These are phyloP conservation scores for Penicilliopsis zonata DNA, from an alignment of 495 filamentous ascomycete species.

Conservation along the genomic window DNA sequence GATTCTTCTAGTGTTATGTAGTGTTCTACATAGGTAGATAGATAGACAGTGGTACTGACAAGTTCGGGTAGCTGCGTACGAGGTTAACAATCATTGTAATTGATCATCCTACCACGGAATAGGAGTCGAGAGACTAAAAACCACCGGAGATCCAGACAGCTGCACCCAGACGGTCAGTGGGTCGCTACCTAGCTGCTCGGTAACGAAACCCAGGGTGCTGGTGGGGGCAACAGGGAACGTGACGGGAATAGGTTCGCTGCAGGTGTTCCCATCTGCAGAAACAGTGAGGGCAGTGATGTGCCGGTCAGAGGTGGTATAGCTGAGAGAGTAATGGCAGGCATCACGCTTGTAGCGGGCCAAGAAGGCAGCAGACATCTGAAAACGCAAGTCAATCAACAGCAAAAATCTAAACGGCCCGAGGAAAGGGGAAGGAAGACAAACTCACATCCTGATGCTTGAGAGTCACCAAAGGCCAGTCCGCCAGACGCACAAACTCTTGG, in stretches of 20 bases:
- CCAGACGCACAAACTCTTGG: slow-evolving; percentile 44
- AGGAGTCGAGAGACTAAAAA: slow-evolving; percentile 35
- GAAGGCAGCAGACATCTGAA: slow-evolving; percentile 37
- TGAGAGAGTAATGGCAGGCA: slow-evolving; percentile 37
- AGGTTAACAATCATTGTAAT: too few relatives aligned
- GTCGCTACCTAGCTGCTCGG: slow-evolving; percentile 46
- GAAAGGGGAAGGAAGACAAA: not conserved
- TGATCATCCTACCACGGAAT: slow-evolving; percentile 30
- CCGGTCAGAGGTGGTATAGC: slow-evolving; percentile 27
- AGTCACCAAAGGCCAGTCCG: slow-evolving; percentile 45
- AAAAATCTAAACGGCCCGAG: not conserved
- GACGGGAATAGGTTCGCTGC: slow-evolving; percentile 40
- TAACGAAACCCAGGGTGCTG: slow-evolving; percentile 28
- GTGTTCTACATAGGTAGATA: too few relatives aligned
- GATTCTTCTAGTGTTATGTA: too few relatives aligned
- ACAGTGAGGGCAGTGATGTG: slow-evolving; percentile 41
- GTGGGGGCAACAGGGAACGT: slow-evolving; percentile 38
- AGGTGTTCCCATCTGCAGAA: slow-evolving; percentile 37
- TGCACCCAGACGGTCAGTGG: slow-evolving; percentile 48
- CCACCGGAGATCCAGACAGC: slow-evolving; percentile 39
- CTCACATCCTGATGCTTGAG: slow-evolving; percentile 40
- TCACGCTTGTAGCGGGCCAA: slow-evolving; percentile 41
- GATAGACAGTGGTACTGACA: too few relatives aligned
- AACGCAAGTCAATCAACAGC: not conserved
- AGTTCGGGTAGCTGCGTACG: too few relatives aligned